These are phyloP conservation scores for Colletotrichum navitas DNA, from an alignment of 2,329 filamentous ascomycete genomes.

Conservation along the genomic window DNA sequence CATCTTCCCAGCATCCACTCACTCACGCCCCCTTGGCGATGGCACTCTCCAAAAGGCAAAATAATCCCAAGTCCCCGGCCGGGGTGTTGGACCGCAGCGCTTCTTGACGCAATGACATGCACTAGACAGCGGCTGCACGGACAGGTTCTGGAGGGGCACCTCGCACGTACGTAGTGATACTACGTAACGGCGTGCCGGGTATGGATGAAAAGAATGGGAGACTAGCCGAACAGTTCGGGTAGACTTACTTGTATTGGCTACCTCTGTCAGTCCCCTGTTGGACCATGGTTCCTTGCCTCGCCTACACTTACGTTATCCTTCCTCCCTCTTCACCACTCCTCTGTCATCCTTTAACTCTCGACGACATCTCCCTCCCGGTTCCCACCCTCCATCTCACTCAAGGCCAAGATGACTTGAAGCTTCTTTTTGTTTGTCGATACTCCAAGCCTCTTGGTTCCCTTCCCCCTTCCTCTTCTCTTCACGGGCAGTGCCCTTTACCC, in stretches of 20 bases:
- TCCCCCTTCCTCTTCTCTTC: slow-evolving; percentile 24
- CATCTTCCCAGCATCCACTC: neutral
- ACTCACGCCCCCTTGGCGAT: neutral
- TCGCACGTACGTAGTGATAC: neutral
- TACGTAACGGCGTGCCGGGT: neutral
- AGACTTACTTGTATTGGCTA: neutral
- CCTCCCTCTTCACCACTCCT: neutral
- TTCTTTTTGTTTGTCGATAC: slow-evolving; percentile 13
- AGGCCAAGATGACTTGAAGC: slow-evolving; percentile 39
- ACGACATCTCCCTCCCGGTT: slow-evolving; percentile 13
- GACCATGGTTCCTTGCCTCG: neutral
- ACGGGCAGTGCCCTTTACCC: slow-evolving; percentile 30
- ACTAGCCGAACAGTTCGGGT: neutral
- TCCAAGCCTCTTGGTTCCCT: slow-evolving; percentile 14
- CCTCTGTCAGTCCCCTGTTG: neutral
- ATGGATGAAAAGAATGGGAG: slow-evolving; percentile 5
- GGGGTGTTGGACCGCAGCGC: slow-evolving; percentile 12
- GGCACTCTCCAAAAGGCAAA: neutral
- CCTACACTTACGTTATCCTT: neutral
- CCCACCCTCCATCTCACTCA: slow-evolving; percentile 1
- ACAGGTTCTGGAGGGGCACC: slow-evolving; percentile 1
- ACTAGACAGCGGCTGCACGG: slow-evolving; percentile 38
- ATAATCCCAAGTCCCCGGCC: neutral
- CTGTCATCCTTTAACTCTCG: slow-evolving; percentile 15
- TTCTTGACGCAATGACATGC: slow-evolving; percentile 39